These are phyloP conservation scores for Naganishia albida DNA, from an alignment of 1,284 basidiomycete genomes.

Conservation along the genomic window DNA sequence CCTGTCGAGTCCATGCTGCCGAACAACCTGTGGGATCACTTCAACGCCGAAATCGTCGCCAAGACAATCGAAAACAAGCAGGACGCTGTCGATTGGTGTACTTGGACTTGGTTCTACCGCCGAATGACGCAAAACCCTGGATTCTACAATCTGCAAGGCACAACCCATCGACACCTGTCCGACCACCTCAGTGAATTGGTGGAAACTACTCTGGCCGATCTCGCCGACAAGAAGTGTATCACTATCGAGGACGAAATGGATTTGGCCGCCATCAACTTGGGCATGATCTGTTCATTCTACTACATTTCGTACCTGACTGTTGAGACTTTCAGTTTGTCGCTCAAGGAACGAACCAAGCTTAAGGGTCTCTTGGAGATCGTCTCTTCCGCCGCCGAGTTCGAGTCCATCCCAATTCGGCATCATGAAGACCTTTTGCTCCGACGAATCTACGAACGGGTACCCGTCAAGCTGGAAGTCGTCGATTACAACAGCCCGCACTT, in stretches of 20 bases:
- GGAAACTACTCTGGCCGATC: constrained; percentile 85
- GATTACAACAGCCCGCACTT: constrained; percentile 94
- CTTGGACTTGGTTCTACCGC: constrained; percentile 72
- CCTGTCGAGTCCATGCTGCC: constrained; percentile 94
- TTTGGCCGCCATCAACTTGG: constrained; percentile 82
- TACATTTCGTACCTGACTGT: constrained; percentile 81
- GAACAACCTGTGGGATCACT: constrained; percentile 89
- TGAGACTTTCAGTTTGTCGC: constrained; percentile 92
- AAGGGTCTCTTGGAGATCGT: constrained; percentile 96
- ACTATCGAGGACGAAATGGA: constrained; percentile 92
- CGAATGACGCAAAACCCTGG: constrained; percentile 84
- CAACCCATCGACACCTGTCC: constrained; percentile 87
- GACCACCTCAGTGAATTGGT: constrained; percentile 95
- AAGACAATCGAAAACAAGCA: constrained; percentile 99
- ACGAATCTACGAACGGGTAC: constrained; percentile 94
- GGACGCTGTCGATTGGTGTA: constrained; percentile 77
- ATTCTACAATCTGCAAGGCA: constrained; percentile 92
- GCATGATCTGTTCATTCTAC: constrained; percentile 84
- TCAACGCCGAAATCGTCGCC: constrained; percentile 96
- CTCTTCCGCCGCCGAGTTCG: constrained; percentile 93
- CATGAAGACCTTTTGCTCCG: constrained; percentile 79
- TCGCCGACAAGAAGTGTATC: constrained; percentile 94
- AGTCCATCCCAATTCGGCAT: constrained; percentile 88
- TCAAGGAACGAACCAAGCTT: constrained; percentile 96
- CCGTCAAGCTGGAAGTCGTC: constrained; percentile 83